Evolutionary conservation across 2,329 filamentous ascomycete genomes (phyloP), one percentile per base, ranked within the genome.

Genomic region (Pseudonectria buxi): DNA sequence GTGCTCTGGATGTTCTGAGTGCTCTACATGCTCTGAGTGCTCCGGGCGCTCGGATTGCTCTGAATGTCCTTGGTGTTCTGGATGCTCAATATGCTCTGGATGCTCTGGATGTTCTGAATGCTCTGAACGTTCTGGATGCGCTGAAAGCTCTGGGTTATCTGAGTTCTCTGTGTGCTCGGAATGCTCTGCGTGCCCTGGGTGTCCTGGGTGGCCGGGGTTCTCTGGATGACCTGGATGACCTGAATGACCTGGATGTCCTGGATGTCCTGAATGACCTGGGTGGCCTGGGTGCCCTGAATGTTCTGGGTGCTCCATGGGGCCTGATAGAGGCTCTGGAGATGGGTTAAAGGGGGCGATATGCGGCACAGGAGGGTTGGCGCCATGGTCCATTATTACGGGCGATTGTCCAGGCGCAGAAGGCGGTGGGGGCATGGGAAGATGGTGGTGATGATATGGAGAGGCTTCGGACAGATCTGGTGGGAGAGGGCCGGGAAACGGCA

Each of bases 21-120:
- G 32, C 7, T 36, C 24, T n/a, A 51, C n/a, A 1, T 35, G 31
- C 13, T 45, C 44, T 7, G 40, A 32, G 26, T 32, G 31, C 10
- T 35, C 27, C 10, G 10, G 7, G 13, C 9, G 10, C 27, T 28
- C 13, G 9, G 27, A 7, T 13, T 28, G 13, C 15, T 7, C 29
- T 31, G 10, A 9, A 22, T 31, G 7, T 16, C 24, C 9, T 26
- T 12, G 12, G 9, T 12, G n/a, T 26, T 12, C 43, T 10, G 38
- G 27, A 24, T 46, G 22, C 25, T 43, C 7, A 32, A 24, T 33
- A 36, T 31, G 32, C 7, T 36, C 24, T n/a, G 50, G 13, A 1
- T 35, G 31, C 13, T 45, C 44, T 7, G 40, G 32, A 27, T 32
- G 31, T 10, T 35, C 30, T 13, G 24, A 18, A 14, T 40, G 36